Evolutionary conservation across 169 alveolate genomes (phyloP).

Genomic region (Plasmodium gallinaceum): DNA sequence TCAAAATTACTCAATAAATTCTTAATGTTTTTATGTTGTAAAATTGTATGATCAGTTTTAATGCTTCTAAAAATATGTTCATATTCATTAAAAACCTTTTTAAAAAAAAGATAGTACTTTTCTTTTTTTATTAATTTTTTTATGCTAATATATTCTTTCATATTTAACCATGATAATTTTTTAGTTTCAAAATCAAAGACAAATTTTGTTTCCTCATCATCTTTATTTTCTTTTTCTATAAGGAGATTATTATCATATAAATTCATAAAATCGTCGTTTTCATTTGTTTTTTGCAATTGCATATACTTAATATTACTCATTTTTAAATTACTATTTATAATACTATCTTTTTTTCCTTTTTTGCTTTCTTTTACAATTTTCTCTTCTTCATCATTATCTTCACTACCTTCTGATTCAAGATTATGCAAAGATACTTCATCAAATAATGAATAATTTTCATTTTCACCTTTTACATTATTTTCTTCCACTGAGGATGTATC

Average conservation of each 20-base stretch:
- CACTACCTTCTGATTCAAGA: conserved; percentile 16
- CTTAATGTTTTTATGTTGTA: conserved; percentile 65
- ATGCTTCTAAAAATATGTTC: conserved; percentile 64
- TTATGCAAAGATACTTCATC: conserved; percentile 52
- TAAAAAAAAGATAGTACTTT: conserved; percentile 57
- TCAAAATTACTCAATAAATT: conserved; percentile 47
- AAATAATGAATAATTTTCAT: not conserved
- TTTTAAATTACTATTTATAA: not conserved
- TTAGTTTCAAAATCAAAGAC: conserved; percentile 65
- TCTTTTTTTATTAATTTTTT: conserved; percentile 56
- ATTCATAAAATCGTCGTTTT: conserved; percentile 50
- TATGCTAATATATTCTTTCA: conserved; percentile 55
- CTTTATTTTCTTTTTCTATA: not conserved
- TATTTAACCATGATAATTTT: conserved; percentile 59
- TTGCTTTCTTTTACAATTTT: not conserved
- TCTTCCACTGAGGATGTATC: conserved; percentile 23
- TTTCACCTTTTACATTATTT: conserved; percentile 14
- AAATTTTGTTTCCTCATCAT: not conserved
- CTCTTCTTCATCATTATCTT: not conserved
- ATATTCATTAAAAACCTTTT: conserved; percentile 70
- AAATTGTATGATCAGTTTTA: conserved; percentile 67
- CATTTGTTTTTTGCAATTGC: conserved; percentile 25
- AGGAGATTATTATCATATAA: conserved; percentile 33
- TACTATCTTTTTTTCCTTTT: not conserved
- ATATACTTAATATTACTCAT: conserved; percentile 7